phyloP scores from a whole-genome alignment of 306 rosid species.

The Pueraria montana region DNA sequence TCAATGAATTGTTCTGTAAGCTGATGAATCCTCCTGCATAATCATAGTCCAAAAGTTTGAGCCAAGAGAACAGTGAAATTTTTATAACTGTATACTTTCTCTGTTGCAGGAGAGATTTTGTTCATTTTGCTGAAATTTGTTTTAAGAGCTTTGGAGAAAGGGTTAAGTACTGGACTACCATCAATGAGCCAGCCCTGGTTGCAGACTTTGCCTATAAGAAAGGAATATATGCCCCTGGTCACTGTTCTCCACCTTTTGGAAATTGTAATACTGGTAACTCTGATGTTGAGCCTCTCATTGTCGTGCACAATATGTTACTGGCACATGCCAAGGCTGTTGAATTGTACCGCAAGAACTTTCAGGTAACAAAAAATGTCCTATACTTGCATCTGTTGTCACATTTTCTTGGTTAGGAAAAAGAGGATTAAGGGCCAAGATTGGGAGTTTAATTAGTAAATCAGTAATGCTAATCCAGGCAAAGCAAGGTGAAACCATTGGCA shows the following conservation, averaged over 20 bases:
- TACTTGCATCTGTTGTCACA: constrained; percentile 21
- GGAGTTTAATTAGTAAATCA: constrained; percentile 9
- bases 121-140: constrained; percentile 62
- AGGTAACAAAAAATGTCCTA: constrained; percentile 51
- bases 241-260: constrained; percentile 76
- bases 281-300: constrained; percentile 70
- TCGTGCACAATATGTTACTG: constrained; percentile 70
- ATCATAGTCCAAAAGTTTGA: neutral
- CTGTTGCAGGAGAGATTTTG: constrained; percentile 66
- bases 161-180: constrained; percentile 66
- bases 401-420: neutral
- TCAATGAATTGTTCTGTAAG: neutral
- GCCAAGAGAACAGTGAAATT: neutral
- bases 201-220: constrained; percentile 44
- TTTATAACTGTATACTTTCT: neutral
- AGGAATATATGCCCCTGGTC: constrained; percentile 63
- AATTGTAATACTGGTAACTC: constrained; percentile 71
- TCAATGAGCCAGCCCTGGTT: constrained; percentile 62
- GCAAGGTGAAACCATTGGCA: constrained; percentile 69
- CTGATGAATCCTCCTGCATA: constrained; percentile 1
- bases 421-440: neutral
- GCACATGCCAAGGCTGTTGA: constrained; percentile 75
- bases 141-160: constrained; percentile 63
- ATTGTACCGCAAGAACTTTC: constrained; percentile 61
- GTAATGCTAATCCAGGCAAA: constrained; percentile 49